phyloP scores from a whole-genome alignment of 202 grass and related monocot genomes.

The Tripidium arundinaceum region DNA sequence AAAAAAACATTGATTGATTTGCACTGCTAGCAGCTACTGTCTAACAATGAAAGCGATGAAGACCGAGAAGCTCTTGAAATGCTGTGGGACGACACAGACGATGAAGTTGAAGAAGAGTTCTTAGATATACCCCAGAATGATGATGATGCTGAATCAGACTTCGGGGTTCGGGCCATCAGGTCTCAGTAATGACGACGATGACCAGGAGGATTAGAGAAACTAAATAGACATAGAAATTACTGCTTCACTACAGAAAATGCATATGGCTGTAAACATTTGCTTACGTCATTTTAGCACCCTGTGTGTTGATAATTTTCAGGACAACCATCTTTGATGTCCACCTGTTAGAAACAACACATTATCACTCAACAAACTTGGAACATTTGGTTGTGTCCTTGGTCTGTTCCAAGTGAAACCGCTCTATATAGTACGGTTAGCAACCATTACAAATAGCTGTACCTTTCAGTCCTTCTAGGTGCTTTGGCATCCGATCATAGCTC shows the following conservation, averaged over 20 bases:
- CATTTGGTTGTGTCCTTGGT: no score
- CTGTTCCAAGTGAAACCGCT: no score
- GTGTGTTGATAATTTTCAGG: no score
- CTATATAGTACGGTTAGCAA: no score
- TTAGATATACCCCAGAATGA: background rate
- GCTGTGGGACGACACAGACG: background rate
- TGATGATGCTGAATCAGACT: background rate
- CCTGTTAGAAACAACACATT: no score
- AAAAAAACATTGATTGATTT: background rate
- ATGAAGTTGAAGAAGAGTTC: background rate
- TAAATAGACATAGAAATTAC: background rate
- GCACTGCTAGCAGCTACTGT: background rate
- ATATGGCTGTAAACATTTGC: no score
- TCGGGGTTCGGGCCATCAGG: no score
- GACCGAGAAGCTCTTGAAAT: background rate
- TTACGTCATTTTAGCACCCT: no score
- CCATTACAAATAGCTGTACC: no score
- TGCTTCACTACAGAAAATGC: no score
- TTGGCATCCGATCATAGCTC: constrained; percentile 46
- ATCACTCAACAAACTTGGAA: no score
- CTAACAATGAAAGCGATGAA: background rate
- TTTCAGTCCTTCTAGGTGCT: background rate
- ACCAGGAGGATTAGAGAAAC: background rate
- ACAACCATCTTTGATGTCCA: no score
- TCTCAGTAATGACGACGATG: background rate